A percentile compares a stretch with the other conserved stretches of the same genome.
phyloP scores from a whole-genome alignment of 2,329 filamentous ascomycete species.

The Fusarium sp. region DNA sequence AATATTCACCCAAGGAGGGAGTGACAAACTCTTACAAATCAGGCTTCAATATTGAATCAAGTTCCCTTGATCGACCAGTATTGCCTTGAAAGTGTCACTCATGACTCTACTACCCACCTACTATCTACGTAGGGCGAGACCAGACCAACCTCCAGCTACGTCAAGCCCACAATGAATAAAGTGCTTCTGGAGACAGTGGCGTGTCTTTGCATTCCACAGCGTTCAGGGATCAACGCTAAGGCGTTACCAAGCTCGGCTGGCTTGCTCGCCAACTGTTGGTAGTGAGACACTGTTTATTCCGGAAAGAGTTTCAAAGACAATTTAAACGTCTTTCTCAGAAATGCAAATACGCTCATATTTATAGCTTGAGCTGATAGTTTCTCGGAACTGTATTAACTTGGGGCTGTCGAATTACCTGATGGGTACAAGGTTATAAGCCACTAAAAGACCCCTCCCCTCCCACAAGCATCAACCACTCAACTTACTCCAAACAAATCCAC shows the following conservation, averaged over 20 bases:
- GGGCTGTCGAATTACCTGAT: slow-evolving; percentile 29
- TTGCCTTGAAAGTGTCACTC: slow-evolving; percentile 6
- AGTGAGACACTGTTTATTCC: slow-evolving; percentile 32
- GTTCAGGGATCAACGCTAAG: slow-evolving; percentile 30
- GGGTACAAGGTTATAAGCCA: slow-evolving; percentile 21
- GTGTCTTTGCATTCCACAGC: slow-evolving; percentile 28
- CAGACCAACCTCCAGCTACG: slow-evolving; percentile 25
- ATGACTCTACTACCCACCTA: not conserved
- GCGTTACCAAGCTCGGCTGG: slow-evolving; percentile 37
- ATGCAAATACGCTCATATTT: slow-evolving; percentile 25
- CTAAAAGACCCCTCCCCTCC: slow-evolving; percentile 29
- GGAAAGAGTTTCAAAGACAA: slow-evolving; percentile 28
- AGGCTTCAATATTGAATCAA: not conserved
- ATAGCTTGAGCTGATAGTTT: not conserved
- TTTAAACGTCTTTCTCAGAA: slow-evolving; percentile 11
- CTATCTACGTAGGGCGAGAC: slow-evolving; percentile 1
- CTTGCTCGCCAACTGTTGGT: slow-evolving; percentile 10
- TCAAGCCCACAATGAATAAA: slow-evolving; percentile 12
- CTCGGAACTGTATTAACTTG: slow-evolving; percentile 10
- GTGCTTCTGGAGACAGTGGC: slow-evolving; percentile 29
- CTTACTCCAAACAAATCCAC: slow-evolving; percentile 19
- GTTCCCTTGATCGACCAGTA: slow-evolving; percentile 1
- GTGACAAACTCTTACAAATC: not conserved
- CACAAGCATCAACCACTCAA: slow-evolving; percentile 2
- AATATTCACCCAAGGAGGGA: not conserved